Base-by-base conservation (phyloP, 805 yeast genomes). In the Yarrowia yakushimensis region DNA sequence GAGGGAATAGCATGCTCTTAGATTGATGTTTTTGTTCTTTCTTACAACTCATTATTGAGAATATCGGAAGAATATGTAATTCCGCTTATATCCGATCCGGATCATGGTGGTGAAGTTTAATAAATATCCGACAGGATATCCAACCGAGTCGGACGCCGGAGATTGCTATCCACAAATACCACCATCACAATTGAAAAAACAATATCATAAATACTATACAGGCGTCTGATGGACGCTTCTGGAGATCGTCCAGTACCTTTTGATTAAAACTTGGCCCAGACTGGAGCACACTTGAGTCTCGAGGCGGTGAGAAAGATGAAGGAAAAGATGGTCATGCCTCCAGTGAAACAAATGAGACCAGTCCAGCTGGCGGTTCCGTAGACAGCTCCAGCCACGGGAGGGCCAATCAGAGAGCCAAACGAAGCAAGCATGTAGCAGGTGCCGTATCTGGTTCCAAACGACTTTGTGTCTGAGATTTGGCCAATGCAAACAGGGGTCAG, bases 401-500 rank as follows among this genome's bases (percentile, higher is more conserved):
- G 67, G 3, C 78, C 78, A 4, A 73, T 72, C 28, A 75, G 69
- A 1, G 72, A 70, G 5, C 74, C 78, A 37, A 75, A 67, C 42
- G 75, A 70, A 10, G 71, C 76, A 30, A 76, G 65, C 54, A 83
- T 83, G 70, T 85, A 86, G 65, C 85, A 80, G 15, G 89, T 79
- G 0, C 91, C 91, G 66, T 83, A 87, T 20, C 87, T 73, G 65
- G 82, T 84, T 18, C 92, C 92, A 70, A 86, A 87, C 62, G 84
- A 81, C 64, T 79, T 77, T 0, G 86, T 84, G 15, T 79, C 80
- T n/a, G 86, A 81, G 28, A 88, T 82, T 48, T 82, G 81, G 0
- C 88, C 82, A n/a, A 86, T 79, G 65, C 92, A 86, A 4, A 83
- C 85, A 0, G 93, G 90, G 0, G 87, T 81, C 55, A 87, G 69